Conservation (phyloP, 2,329 filamentous ascomycete species). For the Fonsecaea monophora region DNA sequence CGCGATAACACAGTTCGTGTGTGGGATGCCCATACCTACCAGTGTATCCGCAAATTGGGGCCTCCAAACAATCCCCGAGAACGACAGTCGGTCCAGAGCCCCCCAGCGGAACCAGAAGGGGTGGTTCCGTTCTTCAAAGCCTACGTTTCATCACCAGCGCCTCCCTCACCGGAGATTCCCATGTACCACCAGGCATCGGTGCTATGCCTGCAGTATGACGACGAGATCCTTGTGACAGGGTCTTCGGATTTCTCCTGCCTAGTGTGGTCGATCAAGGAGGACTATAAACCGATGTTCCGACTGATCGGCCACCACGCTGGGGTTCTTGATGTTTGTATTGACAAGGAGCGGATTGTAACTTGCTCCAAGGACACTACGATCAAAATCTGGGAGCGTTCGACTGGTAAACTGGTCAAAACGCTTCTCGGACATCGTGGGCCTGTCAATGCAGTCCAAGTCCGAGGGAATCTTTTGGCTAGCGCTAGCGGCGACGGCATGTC, state of each 20-base stretch:
- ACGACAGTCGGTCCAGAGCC: constrained; percentile 61
- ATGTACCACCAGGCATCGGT: constrained; percentile 87
- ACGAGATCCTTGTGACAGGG: constrained; percentile 89
- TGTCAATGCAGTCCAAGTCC: constrained; percentile 94
- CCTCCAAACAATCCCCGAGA: constrained; percentile 68
- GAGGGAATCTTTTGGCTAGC: constrained; percentile 89
- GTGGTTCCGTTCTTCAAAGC: constrained; percentile 56
- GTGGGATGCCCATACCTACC: constrained; percentile 90
- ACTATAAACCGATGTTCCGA: constrained; percentile 79
- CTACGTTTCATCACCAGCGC: constrained; percentile 55
- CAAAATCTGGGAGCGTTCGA: constrained; percentile 89
- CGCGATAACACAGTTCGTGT: constrained; percentile 94
- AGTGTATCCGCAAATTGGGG: constrained; percentile 86
- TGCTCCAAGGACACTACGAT: constrained; percentile 96
- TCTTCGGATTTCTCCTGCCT: constrained; percentile 93
- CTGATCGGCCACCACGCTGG: constrained; percentile 82
- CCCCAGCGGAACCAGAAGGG: constrained; percentile 46
- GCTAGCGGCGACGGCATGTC: constrained; percentile 93
- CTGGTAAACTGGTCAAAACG: constrained; percentile 75
- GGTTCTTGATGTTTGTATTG: constrained; percentile 91
- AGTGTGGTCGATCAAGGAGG: constrained; percentile 80
- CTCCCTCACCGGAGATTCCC: constrained; percentile 37
- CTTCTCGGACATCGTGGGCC: constrained; percentile 86
- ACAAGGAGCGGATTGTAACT: constrained; percentile 89
- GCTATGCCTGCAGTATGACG: constrained; percentile 92